Evolutionary conservation across 2,329 filamentous ascomycete genomes (phyloP).

Genomic region (Botrytis medusae): DNA sequence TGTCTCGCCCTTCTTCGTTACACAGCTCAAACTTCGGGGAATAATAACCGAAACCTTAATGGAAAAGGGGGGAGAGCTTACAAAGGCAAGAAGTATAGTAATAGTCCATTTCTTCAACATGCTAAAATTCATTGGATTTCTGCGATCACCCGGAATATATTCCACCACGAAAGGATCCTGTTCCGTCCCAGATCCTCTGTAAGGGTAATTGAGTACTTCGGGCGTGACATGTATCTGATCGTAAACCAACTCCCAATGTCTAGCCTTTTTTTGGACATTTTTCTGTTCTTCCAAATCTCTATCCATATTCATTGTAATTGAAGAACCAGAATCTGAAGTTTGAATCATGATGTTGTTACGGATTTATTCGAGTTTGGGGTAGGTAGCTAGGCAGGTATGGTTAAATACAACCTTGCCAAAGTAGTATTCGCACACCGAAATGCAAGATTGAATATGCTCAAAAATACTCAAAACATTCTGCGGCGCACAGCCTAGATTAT

Average conservation of each 20-base stretch:
- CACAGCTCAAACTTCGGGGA: not conserved
- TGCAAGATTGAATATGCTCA: not conserved
- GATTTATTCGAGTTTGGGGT: conserved; percentile 4
- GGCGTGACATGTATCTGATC: conserved; percentile 49
- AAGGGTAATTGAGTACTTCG: conserved; percentile 46
- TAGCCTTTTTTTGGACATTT: conserved; percentile 24
- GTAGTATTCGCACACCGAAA: not conserved
- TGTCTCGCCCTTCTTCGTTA: not conserved
- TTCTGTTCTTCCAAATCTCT: conserved; percentile 31
- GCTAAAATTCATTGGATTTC: conserved; percentile 44
- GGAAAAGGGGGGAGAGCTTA: conserved; percentile 40
- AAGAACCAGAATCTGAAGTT: conserved; percentile 24
- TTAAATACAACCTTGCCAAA: conserved; percentile 2
- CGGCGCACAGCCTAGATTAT: conserved; percentile 1
- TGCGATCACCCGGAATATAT: conserved; percentile 45
- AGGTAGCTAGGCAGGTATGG: not conserved
- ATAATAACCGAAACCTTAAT: conserved; percentile 8
- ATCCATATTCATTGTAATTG: conserved; percentile 21
- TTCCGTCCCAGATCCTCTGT: conserved; percentile 44
- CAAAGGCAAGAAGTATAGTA: conserved; percentile 42
- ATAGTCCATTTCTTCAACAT: conserved; percentile 44
- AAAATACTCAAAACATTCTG: not conserved
- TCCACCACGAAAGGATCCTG: conserved; percentile 46
- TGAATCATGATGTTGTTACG: conserved; percentile 4
- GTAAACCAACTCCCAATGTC: conserved; percentile 45